These are phyloP conservation scores for Artemisia argyi DNA, from an alignment of 129 eudicot species.

Conservation along the genomic window DNA sequence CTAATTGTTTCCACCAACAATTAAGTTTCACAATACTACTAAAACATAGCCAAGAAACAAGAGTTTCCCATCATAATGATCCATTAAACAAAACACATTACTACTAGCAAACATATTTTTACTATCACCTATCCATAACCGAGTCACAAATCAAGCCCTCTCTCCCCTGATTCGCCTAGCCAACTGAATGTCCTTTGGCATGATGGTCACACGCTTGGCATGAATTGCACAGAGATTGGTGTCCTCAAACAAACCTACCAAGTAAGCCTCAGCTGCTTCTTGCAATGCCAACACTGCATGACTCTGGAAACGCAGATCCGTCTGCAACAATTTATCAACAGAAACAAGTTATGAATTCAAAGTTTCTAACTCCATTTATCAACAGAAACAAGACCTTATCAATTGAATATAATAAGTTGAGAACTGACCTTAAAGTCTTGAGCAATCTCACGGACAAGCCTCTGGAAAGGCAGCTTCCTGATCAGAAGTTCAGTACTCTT, in stretches of 20 bases:
- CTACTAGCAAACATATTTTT: constrained; percentile 7
- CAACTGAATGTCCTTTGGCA: constrained; percentile 54
- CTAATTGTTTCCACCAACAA: constrained; percentile 1
- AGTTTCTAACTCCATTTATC: neutral
- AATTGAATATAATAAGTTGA: too few species aligned
- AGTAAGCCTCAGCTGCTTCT: constrained; percentile 50
- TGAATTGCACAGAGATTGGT: constrained; percentile 46
- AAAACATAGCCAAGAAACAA: neutral
- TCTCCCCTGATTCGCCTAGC: constrained; percentile 50
- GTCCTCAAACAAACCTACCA: constrained; percentile 49
- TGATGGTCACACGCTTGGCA: constrained; percentile 46
- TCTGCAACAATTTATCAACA: constrained; percentile 19
- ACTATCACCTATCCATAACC: neutral
- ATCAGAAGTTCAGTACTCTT: constrained; percentile 65
- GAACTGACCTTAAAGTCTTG: constrained; percentile 47
- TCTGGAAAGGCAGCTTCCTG: constrained; percentile 76
- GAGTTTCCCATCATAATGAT: constrained; percentile 4
- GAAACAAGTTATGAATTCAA: neutral
- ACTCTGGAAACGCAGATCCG: constrained; percentile 47
- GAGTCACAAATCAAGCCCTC: constrained; percentile 32
- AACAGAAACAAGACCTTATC: neutral
- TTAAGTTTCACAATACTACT: constrained; percentile 8
- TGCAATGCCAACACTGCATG: constrained; percentile 47
- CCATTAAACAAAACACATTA: neutral
- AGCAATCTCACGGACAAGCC: constrained; percentile 61